Base-by-base conservation (phyloP, 1,284 basidiomycete species). In the Cutaneotrichosporon dermatis region DNA sequence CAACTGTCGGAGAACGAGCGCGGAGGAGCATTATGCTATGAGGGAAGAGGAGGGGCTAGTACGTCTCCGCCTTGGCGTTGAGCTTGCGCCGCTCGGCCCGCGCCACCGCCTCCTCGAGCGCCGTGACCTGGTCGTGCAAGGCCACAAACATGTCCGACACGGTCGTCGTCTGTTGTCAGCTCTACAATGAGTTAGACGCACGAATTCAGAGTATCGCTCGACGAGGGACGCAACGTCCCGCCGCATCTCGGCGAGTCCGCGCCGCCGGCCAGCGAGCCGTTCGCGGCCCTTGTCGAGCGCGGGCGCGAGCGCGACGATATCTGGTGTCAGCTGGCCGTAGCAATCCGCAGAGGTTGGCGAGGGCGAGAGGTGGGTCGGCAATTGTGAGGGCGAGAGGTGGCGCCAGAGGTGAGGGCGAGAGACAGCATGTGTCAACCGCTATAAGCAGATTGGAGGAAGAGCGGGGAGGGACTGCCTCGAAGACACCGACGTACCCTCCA, bases 91-190 rank as follows among this genome's bases (percentile, higher is more conserved):
- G 60, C 58, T 76, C 75, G 8, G 66, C 54, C 8, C 61, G 59
- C 13, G 62, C 46, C 7, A 74, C 72, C 1, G 59, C 61, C 43
- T 71, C 71, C 58, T 76, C 75, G 44, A 75, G 61, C 13, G 40
- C 56, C 43, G 72, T 66, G 35, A 75, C 54, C 35, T 70, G 66
- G 43, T 72, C 64, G 58, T 75, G 75, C 45, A 76, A 41, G 13
- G 69, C 66, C 4, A 76, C 55, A 51, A 76, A 76, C 44, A 75
- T 58, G 25, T 75, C 75, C 0, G 75, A 76, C 2, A 69, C 67
- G 6, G 75, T 71, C 8, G 58, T 60, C 4, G 73, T 73, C 75
- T 76, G 57, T 6, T 7, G 58, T 61, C 33, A 59, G 53, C 49
- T 49, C 3, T 4, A 4, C 6, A 4, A 33, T 1, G 43, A 36